Evolutionary conservation across 208 protist genomes (phyloP).

Genomic region (Wallacemonas collosoma): DNA sequence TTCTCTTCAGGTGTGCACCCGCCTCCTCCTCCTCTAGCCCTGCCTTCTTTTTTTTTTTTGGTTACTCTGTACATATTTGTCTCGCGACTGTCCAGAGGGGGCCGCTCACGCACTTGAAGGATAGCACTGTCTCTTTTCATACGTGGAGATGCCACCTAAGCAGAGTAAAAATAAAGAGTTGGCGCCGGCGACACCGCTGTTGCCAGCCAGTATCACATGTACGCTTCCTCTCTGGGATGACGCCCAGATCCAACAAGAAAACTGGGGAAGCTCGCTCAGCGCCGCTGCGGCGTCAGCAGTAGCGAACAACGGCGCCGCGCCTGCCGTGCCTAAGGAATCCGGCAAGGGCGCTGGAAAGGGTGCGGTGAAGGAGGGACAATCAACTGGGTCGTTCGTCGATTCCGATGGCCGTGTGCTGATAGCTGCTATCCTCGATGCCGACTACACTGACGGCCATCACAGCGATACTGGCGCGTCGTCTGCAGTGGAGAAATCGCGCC

Average conservation of each 20-base stretch:
- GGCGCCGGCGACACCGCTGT: not conserved
- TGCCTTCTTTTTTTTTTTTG: no score
- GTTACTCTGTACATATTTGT: no score
- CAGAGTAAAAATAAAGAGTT: slow-evolving; percentile 27
- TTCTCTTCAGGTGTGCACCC: no score
- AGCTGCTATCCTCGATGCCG: not conserved
- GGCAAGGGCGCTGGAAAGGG: not conserved
- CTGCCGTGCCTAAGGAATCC: not conserved
- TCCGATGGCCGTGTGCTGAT: slow-evolving; percentile 22
- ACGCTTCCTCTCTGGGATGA: slow-evolving; percentile 80
- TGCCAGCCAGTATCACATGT: slow-evolving; percentile 22
- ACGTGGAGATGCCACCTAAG: not conserved
- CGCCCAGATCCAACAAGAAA: slow-evolving; percentile 65
- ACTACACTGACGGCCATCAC: not conserved
- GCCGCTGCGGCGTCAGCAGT: not conserved
- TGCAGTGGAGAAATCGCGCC: not conserved
- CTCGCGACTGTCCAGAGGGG: no score
- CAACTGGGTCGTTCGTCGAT: slow-evolving; percentile 16
- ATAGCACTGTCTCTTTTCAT: no score
- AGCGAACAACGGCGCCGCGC: not conserved
- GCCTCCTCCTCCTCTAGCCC: no score
- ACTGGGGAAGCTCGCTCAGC: slow-evolving; percentile 64
- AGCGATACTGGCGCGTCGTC: no score
- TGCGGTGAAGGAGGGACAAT: slow-evolving; percentile 1
- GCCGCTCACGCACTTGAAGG: no score